Evolutionary conservation across 2,329 filamentous ascomycete genomes (phyloP).

Genomic region (Cucurbitaria berberidis): DNA sequence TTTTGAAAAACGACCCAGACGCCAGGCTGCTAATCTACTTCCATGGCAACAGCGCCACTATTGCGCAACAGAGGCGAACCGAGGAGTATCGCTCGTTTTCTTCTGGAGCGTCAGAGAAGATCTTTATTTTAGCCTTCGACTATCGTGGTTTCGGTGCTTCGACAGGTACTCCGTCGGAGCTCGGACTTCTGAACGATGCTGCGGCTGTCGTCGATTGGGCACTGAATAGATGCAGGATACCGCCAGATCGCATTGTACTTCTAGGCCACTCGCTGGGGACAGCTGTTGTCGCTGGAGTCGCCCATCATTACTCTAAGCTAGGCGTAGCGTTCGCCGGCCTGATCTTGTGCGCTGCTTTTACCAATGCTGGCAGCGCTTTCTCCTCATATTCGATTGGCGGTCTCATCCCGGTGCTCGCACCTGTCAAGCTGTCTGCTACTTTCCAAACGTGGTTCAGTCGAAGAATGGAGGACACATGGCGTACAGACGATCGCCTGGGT

Average conservation of each 20-base stretch:
- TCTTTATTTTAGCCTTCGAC: slow-evolving; percentile 80
- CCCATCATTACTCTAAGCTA: slow-evolving; percentile 68
- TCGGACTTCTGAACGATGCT: slow-evolving; percentile 80
- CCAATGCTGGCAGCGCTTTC: slow-evolving; percentile 74
- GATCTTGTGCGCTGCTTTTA: slow-evolving; percentile 81
- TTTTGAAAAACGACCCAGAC: slow-evolving; percentile 59
- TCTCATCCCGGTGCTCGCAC: slow-evolving; percentile 75
- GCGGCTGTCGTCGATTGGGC: slow-evolving; percentile 77
- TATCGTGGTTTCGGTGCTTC: slow-evolving; percentile 89
- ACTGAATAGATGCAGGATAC: slow-evolving; percentile 68
- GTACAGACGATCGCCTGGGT: slow-evolving; percentile 69
- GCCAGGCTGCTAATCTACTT: slow-evolving; percentile 63
- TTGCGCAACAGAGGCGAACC: slow-evolving; percentile 79
- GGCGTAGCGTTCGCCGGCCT: slow-evolving; percentile 77
- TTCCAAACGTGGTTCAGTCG: slow-evolving; percentile 68
- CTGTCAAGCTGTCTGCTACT: slow-evolving; percentile 70
- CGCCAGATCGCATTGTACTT: slow-evolving; percentile 76
- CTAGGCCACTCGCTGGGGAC: slow-evolving; percentile 90
- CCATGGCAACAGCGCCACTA: slow-evolving; percentile 70
- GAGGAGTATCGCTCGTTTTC: slow-evolving; percentile 79
- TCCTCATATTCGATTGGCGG: slow-evolving; percentile 79
- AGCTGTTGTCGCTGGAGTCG: slow-evolving; percentile 77
- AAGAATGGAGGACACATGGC: slow-evolving; percentile 79
- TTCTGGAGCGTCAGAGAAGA: slow-evolving; percentile 61
- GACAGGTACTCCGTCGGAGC: slow-evolving; percentile 77